phyloP scores from a whole-genome alignment of 2,329 filamentous ascomycete genomes.

The Metarhizium anisopliae region DNA sequence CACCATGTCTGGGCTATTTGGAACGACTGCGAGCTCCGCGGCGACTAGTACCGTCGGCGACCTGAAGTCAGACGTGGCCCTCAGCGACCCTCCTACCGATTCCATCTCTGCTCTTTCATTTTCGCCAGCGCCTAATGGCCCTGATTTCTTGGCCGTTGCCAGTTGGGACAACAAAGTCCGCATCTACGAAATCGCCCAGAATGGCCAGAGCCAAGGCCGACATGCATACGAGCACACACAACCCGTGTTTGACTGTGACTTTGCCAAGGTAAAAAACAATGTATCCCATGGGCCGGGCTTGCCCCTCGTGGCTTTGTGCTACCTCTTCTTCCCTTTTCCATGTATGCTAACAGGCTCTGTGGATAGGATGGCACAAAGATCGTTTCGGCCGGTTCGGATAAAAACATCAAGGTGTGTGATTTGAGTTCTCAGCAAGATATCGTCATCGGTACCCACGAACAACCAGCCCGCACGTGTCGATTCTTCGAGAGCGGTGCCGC shows the following conservation, averaged over 20 bases:
- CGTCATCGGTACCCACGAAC: constrained; percentile 78
- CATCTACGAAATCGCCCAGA: constrained; percentile 81
- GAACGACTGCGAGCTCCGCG: constrained; percentile 41
- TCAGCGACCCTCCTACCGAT: constrained; percentile 74
- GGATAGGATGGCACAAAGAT: constrained; percentile 80
- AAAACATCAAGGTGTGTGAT: constrained; percentile 82
- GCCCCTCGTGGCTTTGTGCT: no score
- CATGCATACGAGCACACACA: constrained; percentile 79
- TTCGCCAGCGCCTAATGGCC: constrained; percentile 48
- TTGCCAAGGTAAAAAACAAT: constrained; percentile 63
- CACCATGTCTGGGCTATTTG: constrained; percentile 58
- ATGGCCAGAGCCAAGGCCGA: constrained; percentile 74
- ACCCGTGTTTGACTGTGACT: constrained; percentile 76
- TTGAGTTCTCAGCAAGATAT: constrained; percentile 57
- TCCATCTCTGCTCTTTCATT: constrained; percentile 83
- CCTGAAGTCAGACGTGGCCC: constrained; percentile 76
- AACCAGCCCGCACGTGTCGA: constrained; percentile 67
- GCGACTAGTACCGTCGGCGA: constrained; percentile 74
- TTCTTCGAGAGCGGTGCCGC: constrained; percentile 66
- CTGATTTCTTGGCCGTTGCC: constrained; percentile 76
- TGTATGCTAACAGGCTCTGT: background rate
- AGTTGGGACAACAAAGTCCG: constrained; percentile 98
- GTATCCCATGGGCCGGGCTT: background rate
- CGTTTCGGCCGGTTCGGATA: constrained; percentile 81
- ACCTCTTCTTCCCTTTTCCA: background rate